phyloP scores from a whole-genome alignment of 2,329 filamentous ascomycete species.

The Cladosporium sp. region DNA sequence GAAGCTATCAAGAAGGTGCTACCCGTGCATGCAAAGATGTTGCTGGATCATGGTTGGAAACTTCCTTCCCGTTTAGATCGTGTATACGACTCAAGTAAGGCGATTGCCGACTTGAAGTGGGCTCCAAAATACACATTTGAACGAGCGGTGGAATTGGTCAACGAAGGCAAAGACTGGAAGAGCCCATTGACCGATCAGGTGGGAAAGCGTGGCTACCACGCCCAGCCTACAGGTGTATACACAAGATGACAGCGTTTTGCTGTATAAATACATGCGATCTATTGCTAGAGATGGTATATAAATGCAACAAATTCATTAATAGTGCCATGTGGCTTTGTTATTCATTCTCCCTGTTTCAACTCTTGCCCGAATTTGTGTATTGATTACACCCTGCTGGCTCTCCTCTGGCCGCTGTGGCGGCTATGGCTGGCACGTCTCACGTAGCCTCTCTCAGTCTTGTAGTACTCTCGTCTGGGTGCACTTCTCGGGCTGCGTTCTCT shows the following conservation, averaged over 20 bases:
- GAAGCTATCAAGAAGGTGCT: slow-evolving; percentile 1
- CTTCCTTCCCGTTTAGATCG: slow-evolving; percentile 16
- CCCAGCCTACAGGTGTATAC: slow-evolving; percentile 16
- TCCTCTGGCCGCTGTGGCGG: background rate
- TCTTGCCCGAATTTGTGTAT: background rate
- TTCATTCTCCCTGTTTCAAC: background rate
- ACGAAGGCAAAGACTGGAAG: slow-evolving; percentile 15
- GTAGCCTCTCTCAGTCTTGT: slow-evolving; percentile 11
- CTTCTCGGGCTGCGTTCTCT: slow-evolving; percentile 4
- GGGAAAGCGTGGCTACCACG: slow-evolving; percentile 19
- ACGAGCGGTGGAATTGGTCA: slow-evolving; percentile 14
- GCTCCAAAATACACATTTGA: slow-evolving; percentile 17
- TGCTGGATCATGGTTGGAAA: slow-evolving; percentile 16
- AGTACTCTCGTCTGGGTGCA: slow-evolving; percentile 6
- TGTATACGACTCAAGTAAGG: slow-evolving; percentile 17
- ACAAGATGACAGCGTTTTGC: slow-evolving; percentile 2
- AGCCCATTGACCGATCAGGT: slow-evolving; percentile 14
- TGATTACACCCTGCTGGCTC: background rate
- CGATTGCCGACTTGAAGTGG: slow-evolving; percentile 15
- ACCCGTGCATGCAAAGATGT: slow-evolving; percentile 12
- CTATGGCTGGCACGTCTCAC: slow-evolving; percentile 8
- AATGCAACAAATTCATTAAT: background rate
- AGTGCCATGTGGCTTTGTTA: background rate
- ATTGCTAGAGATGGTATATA: background rate
- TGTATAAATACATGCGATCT: background rate